Evolutionary conservation across 768 basidiomycete species (phyloP).

Genomic region (Boletus huronensis): DNA sequence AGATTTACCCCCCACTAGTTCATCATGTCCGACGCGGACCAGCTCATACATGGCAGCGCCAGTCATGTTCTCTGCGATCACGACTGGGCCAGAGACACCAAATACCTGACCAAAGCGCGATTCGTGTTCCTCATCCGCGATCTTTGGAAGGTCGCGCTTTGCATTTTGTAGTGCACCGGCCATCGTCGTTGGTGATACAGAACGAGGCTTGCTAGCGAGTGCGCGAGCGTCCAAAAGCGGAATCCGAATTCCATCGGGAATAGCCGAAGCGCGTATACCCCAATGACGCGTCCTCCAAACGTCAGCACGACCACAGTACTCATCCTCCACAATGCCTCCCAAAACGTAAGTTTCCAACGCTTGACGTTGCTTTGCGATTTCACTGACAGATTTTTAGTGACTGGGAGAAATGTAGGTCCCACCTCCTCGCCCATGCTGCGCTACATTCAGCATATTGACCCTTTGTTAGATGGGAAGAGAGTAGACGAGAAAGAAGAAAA

Average conservation of each 20-base stretch:
- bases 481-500: slow-evolving; percentile 87
- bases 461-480: slow-evolving; percentile 72
- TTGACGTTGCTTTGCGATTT: background rate
- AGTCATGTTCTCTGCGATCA: slow-evolving; percentile 92
- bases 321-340: slow-evolving; percentile 69
- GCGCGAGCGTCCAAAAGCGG: slow-evolving; percentile 28
- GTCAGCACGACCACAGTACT: slow-evolving; percentile 20
- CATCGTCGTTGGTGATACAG: slow-evolving; percentile 45
- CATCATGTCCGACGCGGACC: slow-evolving; percentile 97
- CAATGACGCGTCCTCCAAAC: slow-evolving; percentile 36
- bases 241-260: slow-evolving; percentile 23
- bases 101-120: slow-evolving; percentile 83
- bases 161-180: slow-evolving; percentile 93
- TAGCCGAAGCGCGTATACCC: slow-evolving; percentile 26
- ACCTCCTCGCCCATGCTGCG: background rate
- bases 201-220: background rate
- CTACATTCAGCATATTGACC: slow-evolving; percentile 4
- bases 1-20: slow-evolving; percentile 87
- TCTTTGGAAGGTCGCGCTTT: slow-evolving; percentile 80
- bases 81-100: slow-evolving; percentile 98
- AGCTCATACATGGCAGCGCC: slow-evolving; percentile 98
- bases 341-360: slow-evolving; percentile 73
- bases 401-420: slow-evolving; percentile 92
- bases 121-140: slow-evolving; percentile 88
- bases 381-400: slow-evolving; percentile 52